Evolutionary conservation across 176 grass and related monocot genomes (phyloP).

Genomic region (Chrysopogon serrulatus): DNA sequence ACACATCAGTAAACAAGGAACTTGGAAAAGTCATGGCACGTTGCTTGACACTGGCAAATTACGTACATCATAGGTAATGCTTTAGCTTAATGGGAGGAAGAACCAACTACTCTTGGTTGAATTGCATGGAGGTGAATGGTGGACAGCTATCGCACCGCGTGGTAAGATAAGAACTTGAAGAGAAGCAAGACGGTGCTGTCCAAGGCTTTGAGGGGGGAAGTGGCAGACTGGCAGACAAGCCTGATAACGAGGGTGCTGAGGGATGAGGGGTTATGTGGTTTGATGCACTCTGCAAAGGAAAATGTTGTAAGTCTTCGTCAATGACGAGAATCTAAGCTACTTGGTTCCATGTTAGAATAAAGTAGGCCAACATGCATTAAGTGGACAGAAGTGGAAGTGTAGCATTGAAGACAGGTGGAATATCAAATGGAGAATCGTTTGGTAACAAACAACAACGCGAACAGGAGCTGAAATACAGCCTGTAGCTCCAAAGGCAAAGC

Average conservation of each 20-base stretch:
- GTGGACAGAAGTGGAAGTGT: not conserved
- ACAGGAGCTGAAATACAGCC: not conserved
- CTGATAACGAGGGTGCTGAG: not conserved
- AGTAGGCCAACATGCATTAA: not conserved
- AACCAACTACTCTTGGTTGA: not conserved
- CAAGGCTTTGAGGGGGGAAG: no score
- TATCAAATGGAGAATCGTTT: not conserved
- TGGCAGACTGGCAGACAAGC: not conserved
- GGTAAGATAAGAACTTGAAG: not conserved
- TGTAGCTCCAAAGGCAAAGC: no score
- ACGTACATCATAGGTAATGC: no score
- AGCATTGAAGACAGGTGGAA: not conserved
- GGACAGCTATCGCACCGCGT: no score
- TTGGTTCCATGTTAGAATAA: not conserved
- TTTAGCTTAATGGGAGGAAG: not conserved
- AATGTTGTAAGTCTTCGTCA: not conserved
- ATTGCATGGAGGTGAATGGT: no score
- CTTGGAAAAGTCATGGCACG: no score
- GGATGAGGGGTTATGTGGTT: not conserved
- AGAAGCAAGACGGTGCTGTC: not conserved
- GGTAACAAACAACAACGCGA: fast-evolving
- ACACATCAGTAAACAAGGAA: no score
- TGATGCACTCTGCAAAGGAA: not conserved
- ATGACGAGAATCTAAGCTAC: no score
- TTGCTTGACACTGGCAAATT: no score